Evolutionary conservation across 1,139 yeast genomes (phyloP), one percentile per base, ranked within the genome.

Genomic region (Sugiyamaella xylanicola): DNA sequence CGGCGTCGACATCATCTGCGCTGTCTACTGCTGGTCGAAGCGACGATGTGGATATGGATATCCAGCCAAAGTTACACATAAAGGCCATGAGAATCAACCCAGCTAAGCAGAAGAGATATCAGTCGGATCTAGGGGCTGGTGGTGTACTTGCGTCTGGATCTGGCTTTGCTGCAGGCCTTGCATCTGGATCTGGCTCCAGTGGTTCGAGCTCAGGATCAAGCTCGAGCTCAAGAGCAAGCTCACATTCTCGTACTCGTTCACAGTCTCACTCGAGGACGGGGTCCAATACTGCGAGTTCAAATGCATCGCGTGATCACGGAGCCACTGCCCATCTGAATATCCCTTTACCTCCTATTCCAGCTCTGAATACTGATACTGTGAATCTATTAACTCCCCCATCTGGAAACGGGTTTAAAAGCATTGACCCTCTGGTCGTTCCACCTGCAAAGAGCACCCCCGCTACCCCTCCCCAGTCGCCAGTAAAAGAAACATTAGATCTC

Each of bases 391-490:
- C 52, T 4, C 52, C 52, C 7, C 52, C 52, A 29, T 20, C 39
- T 3, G 46, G 21, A n/a, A 42, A 32, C 19, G 52, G 46, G 20
- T 48, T 39, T 22, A 27, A 37, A 21, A 29, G 19, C 13, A 22
- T 25, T 7, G 41, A 32, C n/a, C 52, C 52, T 4, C 22, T 41
- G 29, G 25, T 41, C 3, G 15, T 20, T 11, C 21, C 51, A 2
- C 41, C 52, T 15, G 16, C 46, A 3, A 42, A 40, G 40, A 48
- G 52, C 32, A 27, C 50, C 13, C 52, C 52, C 21, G 52, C 52
- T 15, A 48, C 52, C 2, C 52, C 52, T 11, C 52, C 52, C 3
- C 25, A 40, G 8, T 48, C 52, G 11, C 52, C 52, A n/a, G 17
- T n/a, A n/a, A 40, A 29, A 32, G 52, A 48, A 9, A 32, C 27